Percentiles rank a stretch among this genome's conserved stretches.
These are phyloP conservation scores for Candida yuanshanica DNA, from an alignment of 805 yeast genomes.

Conservation along the genomic window DNA sequence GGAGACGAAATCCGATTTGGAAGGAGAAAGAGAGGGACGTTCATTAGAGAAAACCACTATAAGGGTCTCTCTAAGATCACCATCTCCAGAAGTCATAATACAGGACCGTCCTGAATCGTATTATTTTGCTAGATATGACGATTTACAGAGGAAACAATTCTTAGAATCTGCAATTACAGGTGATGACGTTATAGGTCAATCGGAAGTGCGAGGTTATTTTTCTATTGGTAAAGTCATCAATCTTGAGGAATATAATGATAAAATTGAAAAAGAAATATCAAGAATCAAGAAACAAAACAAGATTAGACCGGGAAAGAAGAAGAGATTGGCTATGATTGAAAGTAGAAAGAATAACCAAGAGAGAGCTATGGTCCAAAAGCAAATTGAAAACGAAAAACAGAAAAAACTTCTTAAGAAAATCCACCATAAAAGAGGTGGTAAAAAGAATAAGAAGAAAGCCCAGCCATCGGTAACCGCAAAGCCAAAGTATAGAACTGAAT, in stretches of 20 bases:
- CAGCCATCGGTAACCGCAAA: conserved; percentile 1
- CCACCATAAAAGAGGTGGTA: conserved; percentile 21
- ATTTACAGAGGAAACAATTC: conserved; percentile 6
- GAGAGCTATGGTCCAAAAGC: conserved; percentile 8
- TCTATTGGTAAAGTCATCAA: conserved; percentile 13
- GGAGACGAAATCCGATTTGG: not conserved
- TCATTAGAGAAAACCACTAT: conserved; percentile 6
- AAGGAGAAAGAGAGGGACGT: conserved; percentile 12
- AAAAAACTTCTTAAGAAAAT: conserved; percentile 19
- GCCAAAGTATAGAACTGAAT: conserved; percentile 20
- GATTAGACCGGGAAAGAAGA: conserved; percentile 23
- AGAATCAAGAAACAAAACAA: conserved; percentile 7
- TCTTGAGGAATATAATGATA: conserved; percentile 11
- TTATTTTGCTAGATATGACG: conserved; percentile 15
- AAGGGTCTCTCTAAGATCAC: conserved; percentile 19
- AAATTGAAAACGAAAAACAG: conserved; percentile 9
- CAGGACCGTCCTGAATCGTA: conserved; percentile 21
- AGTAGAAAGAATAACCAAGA: conserved; percentile 9
- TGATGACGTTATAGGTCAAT: conserved; percentile 14
- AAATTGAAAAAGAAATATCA: conserved; percentile 9
- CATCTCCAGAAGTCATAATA: conserved; percentile 17
- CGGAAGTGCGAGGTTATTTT: not conserved
- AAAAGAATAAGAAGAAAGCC: conserved; percentile 18
- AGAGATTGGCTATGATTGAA: conserved; percentile 11
- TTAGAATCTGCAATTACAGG: conserved; percentile 12